Conservation (phyloP, 257 asterid species). For the Galeopsis tetrahit region DNA sequence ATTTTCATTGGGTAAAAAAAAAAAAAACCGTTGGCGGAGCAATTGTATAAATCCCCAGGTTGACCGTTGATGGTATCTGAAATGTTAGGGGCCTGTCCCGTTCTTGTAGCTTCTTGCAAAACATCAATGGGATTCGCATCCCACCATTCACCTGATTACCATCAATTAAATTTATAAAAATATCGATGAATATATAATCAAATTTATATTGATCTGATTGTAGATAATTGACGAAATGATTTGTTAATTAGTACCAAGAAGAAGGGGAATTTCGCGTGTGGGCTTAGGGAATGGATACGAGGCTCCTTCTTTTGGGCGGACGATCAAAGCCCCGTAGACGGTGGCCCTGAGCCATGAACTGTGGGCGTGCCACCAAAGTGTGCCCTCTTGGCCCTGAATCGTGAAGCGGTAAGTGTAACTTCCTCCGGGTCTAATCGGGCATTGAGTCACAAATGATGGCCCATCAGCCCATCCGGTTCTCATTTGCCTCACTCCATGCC, state of each 20-base stretch:
- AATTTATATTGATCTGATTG: too few relatives aligned
- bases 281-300: constrained; percentile 86
- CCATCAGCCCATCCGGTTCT: constrained; percentile 93
- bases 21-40: constrained; percentile 65
- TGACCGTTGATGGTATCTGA: constrained; percentile 95
- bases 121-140: constrained; percentile 84
- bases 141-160: constrained; percentile 96
- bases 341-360: constrained; percentile 98
- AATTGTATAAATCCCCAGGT: constrained; percentile 90
- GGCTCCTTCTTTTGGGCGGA: constrained; percentile 69
- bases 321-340: constrained; percentile 77
- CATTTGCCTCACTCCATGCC: constrained; percentile 91
- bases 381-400: constrained; percentile 89
- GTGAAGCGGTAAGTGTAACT: constrained; percentile 82
- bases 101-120: constrained; percentile 67
- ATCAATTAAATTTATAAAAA: background rate
- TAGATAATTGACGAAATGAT: background rate
- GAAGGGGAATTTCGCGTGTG: constrained; percentile 63
- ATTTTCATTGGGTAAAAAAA: background rate
- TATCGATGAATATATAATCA: background rate
- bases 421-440: constrained; percentile 82
- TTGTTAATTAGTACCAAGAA: constrained; percentile 55
- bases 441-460: constrained; percentile 85
- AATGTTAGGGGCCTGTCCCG: constrained; percentile 79
- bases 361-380: constrained; percentile 98